These are phyloP conservation scores for sunflower (Helianthus annuus) DNA, from an alignment of 129 eudicot genomes.

Conservation along the genomic window DNA sequence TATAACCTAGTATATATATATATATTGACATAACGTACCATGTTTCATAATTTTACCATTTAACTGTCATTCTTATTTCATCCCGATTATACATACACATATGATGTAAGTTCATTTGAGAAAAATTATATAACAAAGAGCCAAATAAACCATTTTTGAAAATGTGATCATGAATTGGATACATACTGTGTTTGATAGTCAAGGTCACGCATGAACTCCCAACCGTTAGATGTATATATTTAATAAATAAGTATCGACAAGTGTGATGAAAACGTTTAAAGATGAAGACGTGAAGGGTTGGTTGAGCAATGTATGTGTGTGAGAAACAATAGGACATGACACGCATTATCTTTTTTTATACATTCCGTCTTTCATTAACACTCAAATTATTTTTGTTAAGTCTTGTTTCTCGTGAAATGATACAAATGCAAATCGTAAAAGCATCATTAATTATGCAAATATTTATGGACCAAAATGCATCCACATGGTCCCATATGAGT, in stretches of 20 bases:
- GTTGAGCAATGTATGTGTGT: neutral
- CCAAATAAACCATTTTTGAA: neutral
- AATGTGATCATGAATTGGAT: too few relatives aligned
- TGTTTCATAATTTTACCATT: too few relatives aligned
- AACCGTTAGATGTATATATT: neutral
- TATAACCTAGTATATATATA: too few relatives aligned
- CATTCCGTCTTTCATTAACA: conserved; percentile 30
- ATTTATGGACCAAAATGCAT: neutral
- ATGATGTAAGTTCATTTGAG: too few relatives aligned
- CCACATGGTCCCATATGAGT: too few relatives aligned
- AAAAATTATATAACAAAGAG: neutral
- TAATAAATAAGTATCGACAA: conserved; percentile 5
- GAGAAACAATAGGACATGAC: conserved; percentile 17
- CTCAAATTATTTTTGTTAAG: conserved; percentile 3
- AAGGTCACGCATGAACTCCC: too few relatives aligned
- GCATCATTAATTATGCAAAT: neutral
- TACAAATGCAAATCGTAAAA: neutral
- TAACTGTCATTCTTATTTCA: too few relatives aligned
- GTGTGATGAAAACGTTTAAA: neutral
- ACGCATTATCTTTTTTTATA: conserved; percentile 31
- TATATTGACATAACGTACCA: too few relatives aligned
- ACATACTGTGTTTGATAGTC: too few relatives aligned
- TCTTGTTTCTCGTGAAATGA: neutral
- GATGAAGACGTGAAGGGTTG: conserved; percentile 32
- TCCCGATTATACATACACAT: too few relatives aligned